Conservation (phyloP, 306 rosid genomes). For the Cicer cuneatum region DNA sequence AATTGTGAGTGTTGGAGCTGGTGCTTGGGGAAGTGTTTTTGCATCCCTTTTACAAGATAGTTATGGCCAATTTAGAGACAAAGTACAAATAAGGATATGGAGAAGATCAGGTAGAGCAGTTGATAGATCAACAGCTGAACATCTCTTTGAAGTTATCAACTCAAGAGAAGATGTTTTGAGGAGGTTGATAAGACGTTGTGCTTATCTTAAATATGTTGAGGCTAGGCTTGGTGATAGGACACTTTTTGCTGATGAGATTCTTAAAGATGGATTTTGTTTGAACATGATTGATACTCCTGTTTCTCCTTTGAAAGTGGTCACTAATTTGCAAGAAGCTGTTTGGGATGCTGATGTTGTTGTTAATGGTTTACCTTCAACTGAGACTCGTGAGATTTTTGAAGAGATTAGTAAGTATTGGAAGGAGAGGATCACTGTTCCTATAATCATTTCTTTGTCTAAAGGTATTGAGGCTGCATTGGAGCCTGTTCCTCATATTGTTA, state of each 20-base stretch:
- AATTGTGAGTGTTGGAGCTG: constrained; percentile 89
- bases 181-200: constrained; percentile 86
- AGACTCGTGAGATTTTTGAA: constrained; percentile 81
- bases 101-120: constrained; percentile 77
- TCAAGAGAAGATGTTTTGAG: constrained; percentile 87
- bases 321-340: constrained; percentile 96
- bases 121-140: constrained; percentile 78
- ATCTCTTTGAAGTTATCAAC: constrained; percentile 84
- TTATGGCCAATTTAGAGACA: constrained; percentile 83
- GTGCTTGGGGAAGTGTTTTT: constrained; percentile 98
- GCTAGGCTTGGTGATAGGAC: constrained; percentile 94
- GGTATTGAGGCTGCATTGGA: constrained; percentile 90
- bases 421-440: constrained; percentile 82
- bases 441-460: constrained; percentile 82
- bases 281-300: constrained; percentile 95
- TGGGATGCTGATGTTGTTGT: constrained; percentile 98
- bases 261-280: constrained; percentile 90
- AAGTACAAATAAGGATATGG: constrained; percentile 85
- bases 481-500: constrained; percentile 84
- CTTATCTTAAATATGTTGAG: constrained; percentile 87
- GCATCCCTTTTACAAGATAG: constrained; percentile 78
- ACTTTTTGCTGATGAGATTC: constrained; percentile 82
- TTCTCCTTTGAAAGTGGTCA: constrained; percentile 89
- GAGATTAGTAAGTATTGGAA: constrained; percentile 89
- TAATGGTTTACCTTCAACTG: constrained; percentile 97